A percentile compares a stretch with the other conserved stretches of the same genome.
Evolutionary conservation across 192 early-diverging fungal genomes (phyloP).

Genomic region (Linnemannia exigua): DNA sequence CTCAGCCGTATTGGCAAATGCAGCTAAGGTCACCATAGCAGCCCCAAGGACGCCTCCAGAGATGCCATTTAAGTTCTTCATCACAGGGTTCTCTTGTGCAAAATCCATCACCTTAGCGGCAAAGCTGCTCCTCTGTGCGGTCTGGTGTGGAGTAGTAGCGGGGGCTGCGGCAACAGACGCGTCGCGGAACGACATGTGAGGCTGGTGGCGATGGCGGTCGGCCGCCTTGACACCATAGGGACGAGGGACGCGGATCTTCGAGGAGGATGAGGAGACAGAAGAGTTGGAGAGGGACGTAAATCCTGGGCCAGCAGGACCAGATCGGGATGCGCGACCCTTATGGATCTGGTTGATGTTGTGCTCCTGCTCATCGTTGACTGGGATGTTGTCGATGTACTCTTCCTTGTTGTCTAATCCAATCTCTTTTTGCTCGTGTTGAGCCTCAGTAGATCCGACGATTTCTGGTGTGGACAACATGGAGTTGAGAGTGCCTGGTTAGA

Average conservation of each 20-base stretch:
- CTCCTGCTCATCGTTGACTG: background rate
- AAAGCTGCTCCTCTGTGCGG: background rate
- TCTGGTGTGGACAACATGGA: background rate
- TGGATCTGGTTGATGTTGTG: background rate
- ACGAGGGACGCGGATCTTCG: slow-evolving; percentile 13
- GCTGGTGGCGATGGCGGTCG: slow-evolving; percentile 44
- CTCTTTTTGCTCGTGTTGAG: slow-evolving; percentile 21
- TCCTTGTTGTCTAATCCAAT: slow-evolving; percentile 15
- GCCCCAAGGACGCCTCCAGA: slow-evolving; percentile 33
- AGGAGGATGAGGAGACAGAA: background rate
- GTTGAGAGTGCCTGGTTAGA: background rate
- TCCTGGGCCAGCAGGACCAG: slow-evolving; percentile 20
- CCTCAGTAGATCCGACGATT: slow-evolving; percentile 1
- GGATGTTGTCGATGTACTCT: background rate
- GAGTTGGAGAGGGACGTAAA: background rate
- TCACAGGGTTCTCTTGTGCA: slow-evolving; percentile 7
- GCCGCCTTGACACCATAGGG: slow-evolving; percentile 26
- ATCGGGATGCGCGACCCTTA: background rate
- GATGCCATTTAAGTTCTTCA: slow-evolving; percentile 36
- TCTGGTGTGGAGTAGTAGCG: background rate
- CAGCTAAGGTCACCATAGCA: slow-evolving; percentile 15
- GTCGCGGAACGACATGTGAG: slow-evolving; percentile 9
- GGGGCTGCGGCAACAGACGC: background rate
- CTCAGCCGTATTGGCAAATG: slow-evolving; percentile 12
- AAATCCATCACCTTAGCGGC: slow-evolving; percentile 34